Evolutionary conservation across 257 asterid species (phyloP), one percentile per base, ranked within the genome.

Genomic region (Petrea volubilis): DNA sequence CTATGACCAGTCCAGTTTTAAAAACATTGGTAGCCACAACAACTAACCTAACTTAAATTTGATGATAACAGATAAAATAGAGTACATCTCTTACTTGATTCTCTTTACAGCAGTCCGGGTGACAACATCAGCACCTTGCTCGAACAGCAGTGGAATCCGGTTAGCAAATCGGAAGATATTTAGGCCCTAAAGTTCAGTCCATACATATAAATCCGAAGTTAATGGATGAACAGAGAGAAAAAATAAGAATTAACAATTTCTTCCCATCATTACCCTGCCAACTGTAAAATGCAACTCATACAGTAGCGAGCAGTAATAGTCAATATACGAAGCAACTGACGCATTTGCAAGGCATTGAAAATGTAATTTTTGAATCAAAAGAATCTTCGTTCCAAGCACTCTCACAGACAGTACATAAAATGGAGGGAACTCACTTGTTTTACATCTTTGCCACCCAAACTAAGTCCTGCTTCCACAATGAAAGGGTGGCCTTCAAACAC

Each of bases 71-170:
- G 69, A 55, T 58, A 60, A 67, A 29, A 64, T 59, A 20, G 59
- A 2, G 31, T 12, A 36, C 14, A 24, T 47, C 55, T 63, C 86
- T 82, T 81, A 92, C 97, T 88, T 92, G 77, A 92, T 92, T 85
- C 96, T 86, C 87, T 83, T 92, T 76, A 82, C 7, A 70, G 97
- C 96, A 68, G 96, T 92, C 76, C 97, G 81, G 65, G 97, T 92
- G 79, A 89, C 93, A 74, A 92, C 97, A 82, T 92, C 97, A 70
- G 97, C 97, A 57, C 97, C 97, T 89, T 89, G 93, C 96, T 92
- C 97, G 53, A 92, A 89, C 70, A 92, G 83, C 78, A 92, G 97
- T 14, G 97, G 97, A 63, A 92, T 92, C 79, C 97, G 97, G 70
- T 92, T 92, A 63, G 97, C 97, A 74, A 92, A 92, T 71, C 97